Base-by-base conservation (phyloP, 345 rosid species). In the Gossypium bickii region DNA sequence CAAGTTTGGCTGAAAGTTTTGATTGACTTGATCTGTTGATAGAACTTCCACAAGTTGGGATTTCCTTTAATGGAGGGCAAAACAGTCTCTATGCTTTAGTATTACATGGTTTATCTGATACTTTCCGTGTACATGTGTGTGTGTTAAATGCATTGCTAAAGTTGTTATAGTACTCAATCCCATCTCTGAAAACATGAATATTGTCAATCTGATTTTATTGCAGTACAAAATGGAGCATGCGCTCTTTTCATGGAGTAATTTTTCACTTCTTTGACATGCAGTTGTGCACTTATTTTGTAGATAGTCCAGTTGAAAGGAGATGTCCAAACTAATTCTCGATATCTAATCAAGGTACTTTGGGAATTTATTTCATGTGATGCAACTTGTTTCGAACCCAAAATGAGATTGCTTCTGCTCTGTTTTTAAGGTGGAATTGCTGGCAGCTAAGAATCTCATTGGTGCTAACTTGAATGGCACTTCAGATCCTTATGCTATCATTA, bases 401-500 rank as follows among this genome's bases (percentile, higher is more conserved):
- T 67, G 66, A 60, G 55, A 44, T 61, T 11, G 20, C 67, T 18
- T 61, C 44, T 71, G 64, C 73, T 69, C 29, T 78, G 44, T 76
- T 53, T 81, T 78, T 69, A 87, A 88, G 93, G 85, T 93, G 90
- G 97, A 95, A 84, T 83, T 93, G 72, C 78, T 93, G 84, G 99
- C 97, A 63, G 98, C 99, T 83, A 93, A 93, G 88, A 95, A 95
- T 89, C 92, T 95, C 20, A 85, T 93, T 73, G 92, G 94, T 82
- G 99, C 97, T 17, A 95, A 95, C 81, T 82, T 93, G 81, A 95
- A 93, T 87, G 98, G 98, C 81, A 88, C 97, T 9, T 95, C 98
- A 77, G 99, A 95, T 86, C 98, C 97, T 80, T 95, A 95, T 84
- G 94, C 98, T 73, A 88, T 93, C 86, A 89, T 95, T 56, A 90